Evolutionary conservation across 2,329 filamentous ascomycete species (phyloP).

Genomic region (Periconia sp.): DNA sequence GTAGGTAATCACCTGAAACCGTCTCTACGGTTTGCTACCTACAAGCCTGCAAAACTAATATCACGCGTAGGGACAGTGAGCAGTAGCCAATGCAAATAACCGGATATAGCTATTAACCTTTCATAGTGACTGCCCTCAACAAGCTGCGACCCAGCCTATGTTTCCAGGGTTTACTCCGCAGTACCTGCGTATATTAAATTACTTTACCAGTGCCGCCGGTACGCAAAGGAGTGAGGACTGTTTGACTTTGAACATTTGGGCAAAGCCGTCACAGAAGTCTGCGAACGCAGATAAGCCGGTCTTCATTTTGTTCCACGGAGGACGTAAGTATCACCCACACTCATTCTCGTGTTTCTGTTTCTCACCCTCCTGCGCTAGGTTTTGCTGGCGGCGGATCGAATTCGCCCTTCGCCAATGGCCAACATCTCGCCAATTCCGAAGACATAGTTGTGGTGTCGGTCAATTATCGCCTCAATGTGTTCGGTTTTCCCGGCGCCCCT

Average conservation of each 20-base stretch:
- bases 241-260: slow-evolving; percentile 35
- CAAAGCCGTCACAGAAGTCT: slow-evolving; percentile 23
- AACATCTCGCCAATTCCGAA: slow-evolving; percentile 26
- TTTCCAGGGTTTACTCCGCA: slow-evolving; percentile 27
- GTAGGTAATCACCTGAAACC: slow-evolving; percentile 4
- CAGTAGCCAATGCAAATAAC: background rate
- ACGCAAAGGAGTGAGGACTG: slow-evolving; percentile 31
- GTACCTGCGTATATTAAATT: slow-evolving; percentile 15
- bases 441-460: slow-evolving; percentile 47
- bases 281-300: slow-evolving; percentile 36
- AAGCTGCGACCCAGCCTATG: slow-evolving; percentile 14
- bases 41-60: too few species aligned
- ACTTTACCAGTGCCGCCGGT: slow-evolving; percentile 19
- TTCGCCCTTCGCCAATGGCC: slow-evolving; percentile 37
- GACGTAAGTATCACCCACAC: slow-evolving; percentile 26
- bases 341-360: background rate
- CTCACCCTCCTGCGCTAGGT: slow-evolving; percentile 18
- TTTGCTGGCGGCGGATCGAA: slow-evolving; percentile 41
- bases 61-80: too few species aligned
- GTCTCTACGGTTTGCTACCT: background rate
- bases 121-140: slow-evolving; percentile 22
- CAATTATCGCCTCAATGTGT: slow-evolving; percentile 42
- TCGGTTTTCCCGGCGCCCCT: slow-evolving; percentile 37
- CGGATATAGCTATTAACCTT: background rate
- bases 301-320: slow-evolving; percentile 47